Evolutionary conservation across 179 eudicot species (phyloP).

Genomic region (Corrigiola litoralis): DNA sequence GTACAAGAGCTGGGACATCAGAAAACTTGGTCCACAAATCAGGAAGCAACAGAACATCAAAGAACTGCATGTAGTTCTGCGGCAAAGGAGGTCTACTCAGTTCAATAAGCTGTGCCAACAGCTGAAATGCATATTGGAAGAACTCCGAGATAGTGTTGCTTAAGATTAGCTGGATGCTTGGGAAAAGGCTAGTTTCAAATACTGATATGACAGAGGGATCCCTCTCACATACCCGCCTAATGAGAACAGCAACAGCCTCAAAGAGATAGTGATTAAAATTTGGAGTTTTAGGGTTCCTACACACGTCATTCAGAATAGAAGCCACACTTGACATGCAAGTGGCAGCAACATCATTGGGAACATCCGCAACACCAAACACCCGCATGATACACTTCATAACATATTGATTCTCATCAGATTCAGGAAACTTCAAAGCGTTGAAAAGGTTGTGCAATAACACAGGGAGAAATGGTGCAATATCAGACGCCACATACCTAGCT

Average conservation of each 20-base stretch:
- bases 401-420: conserved; percentile 93
- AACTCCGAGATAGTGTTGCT: conserved; percentile 65
- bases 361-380: conserved; percentile 85
- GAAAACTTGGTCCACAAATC: conserved; percentile 77
- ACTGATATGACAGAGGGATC: conserved; percentile 64
- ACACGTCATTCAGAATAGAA: conserved; percentile 65
- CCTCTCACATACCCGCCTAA: conserved; percentile 70
- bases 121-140: conserved; percentile 89
- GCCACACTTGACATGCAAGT: conserved; percentile 68
- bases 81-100: conserved; percentile 71
- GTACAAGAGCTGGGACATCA: conserved; percentile 95
- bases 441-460: conserved; percentile 75
- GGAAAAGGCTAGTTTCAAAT: conserved; percentile 74
- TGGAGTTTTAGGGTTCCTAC: conserved; percentile 87
- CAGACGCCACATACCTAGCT: conserved; percentile 65
- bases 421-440: conserved; percentile 68
- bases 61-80: conserved; percentile 66
- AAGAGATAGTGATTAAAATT: conserved; percentile 80
- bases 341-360: conserved; percentile 66
- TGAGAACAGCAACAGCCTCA: conserved; percentile 83
- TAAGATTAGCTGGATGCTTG: conserved; percentile 64
- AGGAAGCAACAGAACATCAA: conserved; percentile 62
- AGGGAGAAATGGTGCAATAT: conserved; percentile 57
- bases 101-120: conserved; percentile 91
- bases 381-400: conserved; percentile 96